Percentiles rank a stretch among this genome's conserved stretches.
phyloP scores from a whole-genome alignment of 192 early-diverging fungal genomes.

The Backusella westeae region DNA sequence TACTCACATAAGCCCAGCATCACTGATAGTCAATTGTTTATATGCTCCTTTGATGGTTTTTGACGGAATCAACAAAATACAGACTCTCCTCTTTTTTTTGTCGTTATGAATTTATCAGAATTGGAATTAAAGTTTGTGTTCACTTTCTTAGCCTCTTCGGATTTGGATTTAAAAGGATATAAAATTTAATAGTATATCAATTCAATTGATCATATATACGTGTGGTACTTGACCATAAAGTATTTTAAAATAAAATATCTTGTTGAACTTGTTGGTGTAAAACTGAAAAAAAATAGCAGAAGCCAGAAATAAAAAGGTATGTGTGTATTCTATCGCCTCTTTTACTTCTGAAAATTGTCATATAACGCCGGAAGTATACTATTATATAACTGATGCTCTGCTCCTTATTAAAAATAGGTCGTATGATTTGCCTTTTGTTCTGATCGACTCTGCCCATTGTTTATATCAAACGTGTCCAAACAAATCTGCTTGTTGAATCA shows the following conservation, averaged over 20 bases:
- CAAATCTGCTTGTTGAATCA: not conserved
- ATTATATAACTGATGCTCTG: not conserved
- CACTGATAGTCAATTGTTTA: not conserved
- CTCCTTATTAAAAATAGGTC: not conserved
- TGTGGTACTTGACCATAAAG: not conserved
- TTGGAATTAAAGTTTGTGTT: not conserved
- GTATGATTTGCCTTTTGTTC: not conserved
- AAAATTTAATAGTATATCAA: not conserved
- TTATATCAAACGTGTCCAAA: not conserved
- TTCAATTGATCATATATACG: not conserved
- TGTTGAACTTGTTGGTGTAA: not conserved
- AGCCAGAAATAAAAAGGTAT: not conserved
- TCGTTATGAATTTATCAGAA: not conserved
- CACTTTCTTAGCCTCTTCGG: not conserved
- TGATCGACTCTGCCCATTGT: not conserved
- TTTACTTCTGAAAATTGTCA: not conserved
- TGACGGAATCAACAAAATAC: not conserved
- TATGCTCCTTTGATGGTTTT: not conserved
- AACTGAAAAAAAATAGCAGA: not conserved
- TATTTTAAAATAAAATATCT: not conserved
- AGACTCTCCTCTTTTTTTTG: not conserved
- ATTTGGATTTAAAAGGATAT: not conserved
- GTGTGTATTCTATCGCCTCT: not conserved
- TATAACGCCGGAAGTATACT: not conserved
- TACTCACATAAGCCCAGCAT: not conserved